phyloP scores from a whole-genome alignment of 345 rosid species.

The Pugionium cornutum region DNA sequence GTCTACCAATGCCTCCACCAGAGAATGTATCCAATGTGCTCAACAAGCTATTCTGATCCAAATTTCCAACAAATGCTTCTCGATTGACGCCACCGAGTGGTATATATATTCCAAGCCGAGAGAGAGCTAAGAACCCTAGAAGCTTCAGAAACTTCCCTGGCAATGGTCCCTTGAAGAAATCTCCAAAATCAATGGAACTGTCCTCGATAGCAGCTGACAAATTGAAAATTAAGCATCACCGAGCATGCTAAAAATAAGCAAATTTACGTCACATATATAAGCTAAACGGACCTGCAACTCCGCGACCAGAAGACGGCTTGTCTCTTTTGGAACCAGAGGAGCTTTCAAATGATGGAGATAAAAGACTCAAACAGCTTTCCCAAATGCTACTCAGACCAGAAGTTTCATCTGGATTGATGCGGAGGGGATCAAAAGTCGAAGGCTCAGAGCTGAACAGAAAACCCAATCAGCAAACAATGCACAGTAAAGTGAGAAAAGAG shows the following conservation, averaged over 20 bases:
- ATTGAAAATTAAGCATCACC: slow-evolving; percentile 35
- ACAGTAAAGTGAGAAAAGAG: slow-evolving; percentile 26
- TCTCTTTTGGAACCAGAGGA: slow-evolving; percentile 66
- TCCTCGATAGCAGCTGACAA: slow-evolving; percentile 94
- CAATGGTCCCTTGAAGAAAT: slow-evolving; percentile 90
- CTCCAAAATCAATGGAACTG: slow-evolving; percentile 95
- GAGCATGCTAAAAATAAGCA: slow-evolving; percentile 17
- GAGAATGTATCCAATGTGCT: slow-evolving; percentile 96
- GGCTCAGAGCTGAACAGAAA: slow-evolving; percentile 52
- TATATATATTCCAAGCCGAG: slow-evolving; percentile 88
- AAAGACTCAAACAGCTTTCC: slow-evolving; percentile 56
- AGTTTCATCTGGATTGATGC: slow-evolving; percentile 56
- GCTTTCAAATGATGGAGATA: slow-evolving; percentile 61
- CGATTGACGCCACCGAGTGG: slow-evolving; percentile 97
- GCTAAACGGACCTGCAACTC: slow-evolving; percentile 68
- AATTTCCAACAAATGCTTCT: slow-evolving; percentile 89
- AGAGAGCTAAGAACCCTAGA: slow-evolving; percentile 77
- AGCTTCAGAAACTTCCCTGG: slow-evolving; percentile 94
- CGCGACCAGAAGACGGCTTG: slow-evolving; percentile 66
- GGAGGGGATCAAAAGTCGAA: slow-evolving; percentile 79
- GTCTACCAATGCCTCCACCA: slow-evolving; percentile 96
- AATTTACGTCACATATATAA: slow-evolving; percentile 6
- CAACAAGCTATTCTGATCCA: slow-evolving; percentile 85
- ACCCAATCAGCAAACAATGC: slow-evolving; percentile 41
- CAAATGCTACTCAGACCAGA: slow-evolving; percentile 52